Conservation (phyloP, 352 stramenopile species). For the Pythium insidiosum region DNA sequence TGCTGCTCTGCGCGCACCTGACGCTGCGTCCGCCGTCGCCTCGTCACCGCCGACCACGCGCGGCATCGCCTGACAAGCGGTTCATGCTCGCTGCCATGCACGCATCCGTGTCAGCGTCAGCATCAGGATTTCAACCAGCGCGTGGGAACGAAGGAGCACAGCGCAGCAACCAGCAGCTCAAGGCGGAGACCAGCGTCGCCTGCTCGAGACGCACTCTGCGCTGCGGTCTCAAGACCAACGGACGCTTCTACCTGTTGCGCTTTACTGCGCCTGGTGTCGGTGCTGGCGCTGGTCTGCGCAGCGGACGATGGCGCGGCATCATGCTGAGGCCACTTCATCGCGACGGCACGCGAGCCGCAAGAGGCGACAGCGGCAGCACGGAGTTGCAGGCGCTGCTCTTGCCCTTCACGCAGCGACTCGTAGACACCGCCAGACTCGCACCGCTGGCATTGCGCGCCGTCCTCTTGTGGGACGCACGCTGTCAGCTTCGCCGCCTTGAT, state of each 20-base stretch:
- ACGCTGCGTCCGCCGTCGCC: conserved; percentile 2
- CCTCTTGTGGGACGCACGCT: too few species aligned
- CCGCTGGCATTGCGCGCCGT: too few species aligned
- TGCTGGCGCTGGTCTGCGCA: neutral
- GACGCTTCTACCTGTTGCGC: conserved; percentile 12
- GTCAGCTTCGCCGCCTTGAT: too few species aligned
- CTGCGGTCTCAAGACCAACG: conserved; percentile 9
- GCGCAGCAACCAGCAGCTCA: too few species aligned
- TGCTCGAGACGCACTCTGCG: conserved; percentile 15
- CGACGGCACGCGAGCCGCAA: too few species aligned
- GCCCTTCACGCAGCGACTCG: too few species aligned
- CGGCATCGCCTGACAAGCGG: neutral
- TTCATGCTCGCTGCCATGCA: neutral
- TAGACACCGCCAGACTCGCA: too few species aligned
- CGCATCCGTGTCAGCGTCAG: too few species aligned
- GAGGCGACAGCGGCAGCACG: too few species aligned
- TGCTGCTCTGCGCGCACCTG: conserved; percentile 27
- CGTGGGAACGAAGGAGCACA: too few species aligned
- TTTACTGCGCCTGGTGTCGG: neutral
- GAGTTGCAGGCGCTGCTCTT: too few species aligned
- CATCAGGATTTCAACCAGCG: too few species aligned
- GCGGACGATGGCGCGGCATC: conserved; percentile 1
- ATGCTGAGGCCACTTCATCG: neutral
- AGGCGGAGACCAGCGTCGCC: conserved; percentile 15
- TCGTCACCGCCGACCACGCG: neutral